Base-by-base conservation (phyloP, 768 basidiomycete species). In the Phallus indusiatus region DNA sequence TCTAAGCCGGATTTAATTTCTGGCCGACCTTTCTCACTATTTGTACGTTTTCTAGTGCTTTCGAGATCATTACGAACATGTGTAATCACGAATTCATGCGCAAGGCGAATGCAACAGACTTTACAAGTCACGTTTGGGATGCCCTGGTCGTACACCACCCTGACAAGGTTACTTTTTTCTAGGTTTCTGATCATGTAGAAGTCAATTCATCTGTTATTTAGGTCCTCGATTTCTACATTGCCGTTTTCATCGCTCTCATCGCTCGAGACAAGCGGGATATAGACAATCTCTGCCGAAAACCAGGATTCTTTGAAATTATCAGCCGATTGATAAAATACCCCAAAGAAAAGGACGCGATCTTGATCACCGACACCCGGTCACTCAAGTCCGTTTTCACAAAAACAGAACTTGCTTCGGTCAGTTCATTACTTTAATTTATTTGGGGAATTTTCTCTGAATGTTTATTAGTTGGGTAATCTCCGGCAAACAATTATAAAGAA, bases 41-140 rank as follows among this genome's bases (percentile, higher is more conserved):
- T 28, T 21, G 17, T 42, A 34, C 18, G 50, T 49, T 21, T 7
- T 1, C 54, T 10, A 92, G 90, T 67, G 90, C 88, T 2, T 69
- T 88, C 22, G 89, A 93, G 67, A 81, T 93, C 12, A 79, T 84
- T 2, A 81, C 75, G 14, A 90, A 91, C 66, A 71, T 92, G 11
- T 86, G 85, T 58, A 84, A 88, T 62, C 56, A 70, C 1, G 87
- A 89, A 11, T 93, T 92, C 65, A 75, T 81, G n/a, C 82, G 90
- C 4, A 86, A 86, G 64, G 88, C 88, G 2, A 88, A 84, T 63
- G 82, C 85, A 0, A 81, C 88, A 0, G 89, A 91, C 65, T 88
- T 90, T 60, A 76, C 84, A 24, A 70, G 73, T 14, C 79, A 77
- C 42, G 82, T 86, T 1, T 93, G 88, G 87, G 81, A 85, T 55